A percentile compares a stretch with the other conserved stretches of the same genome.
phyloP scores from a whole-genome alignment of 495 filamentous ascomycete genomes.

The Parmelia sp. region DNA sequence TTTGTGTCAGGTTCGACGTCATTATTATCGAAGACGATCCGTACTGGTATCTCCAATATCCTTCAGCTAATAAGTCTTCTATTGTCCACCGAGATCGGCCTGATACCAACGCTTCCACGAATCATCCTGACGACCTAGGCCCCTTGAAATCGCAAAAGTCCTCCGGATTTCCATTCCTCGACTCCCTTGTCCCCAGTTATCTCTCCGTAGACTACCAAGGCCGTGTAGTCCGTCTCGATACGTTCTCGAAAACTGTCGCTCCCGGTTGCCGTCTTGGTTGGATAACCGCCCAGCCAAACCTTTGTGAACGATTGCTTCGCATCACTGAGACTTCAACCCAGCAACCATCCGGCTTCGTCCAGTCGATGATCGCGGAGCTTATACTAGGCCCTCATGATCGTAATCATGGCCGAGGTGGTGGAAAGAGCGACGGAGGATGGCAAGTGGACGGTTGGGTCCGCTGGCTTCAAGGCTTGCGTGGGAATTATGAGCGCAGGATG shows the following conservation, averaged over 20 bases:
- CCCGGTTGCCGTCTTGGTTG: constrained; percentile 72
- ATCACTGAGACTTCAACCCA: constrained; percentile 72
- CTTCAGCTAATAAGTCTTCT: constrained; percentile 40
- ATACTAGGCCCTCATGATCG: constrained; percentile 60
- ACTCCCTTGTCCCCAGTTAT: constrained; percentile 74
- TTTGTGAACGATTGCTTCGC: constrained; percentile 65
- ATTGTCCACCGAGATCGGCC: background rate
- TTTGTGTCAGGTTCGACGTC: constrained; percentile 81
- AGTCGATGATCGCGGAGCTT: constrained; percentile 69
- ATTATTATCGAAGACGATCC: constrained; percentile 93
- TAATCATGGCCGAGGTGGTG: constrained; percentile 34
- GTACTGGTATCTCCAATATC: constrained; percentile 93
- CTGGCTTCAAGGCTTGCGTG: constrained; percentile 79
- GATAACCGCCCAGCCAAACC: constrained; percentile 70
- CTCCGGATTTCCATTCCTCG: constrained; percentile 70
- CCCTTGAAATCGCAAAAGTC: constrained; percentile 38
- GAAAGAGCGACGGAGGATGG: constrained; percentile 54
- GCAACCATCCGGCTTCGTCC: constrained; percentile 83
- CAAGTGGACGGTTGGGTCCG: constrained; percentile 78
- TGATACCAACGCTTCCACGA: background rate
- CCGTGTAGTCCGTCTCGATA: constrained; percentile 79
- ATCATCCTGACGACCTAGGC: too few species aligned
- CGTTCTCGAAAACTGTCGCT: constrained; percentile 75
- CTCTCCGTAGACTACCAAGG: constrained; percentile 75
- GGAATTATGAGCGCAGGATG: constrained; percentile 78